phyloP scores from a whole-genome alignment of 306 rosid species.

The Malus orientalis region DNA sequence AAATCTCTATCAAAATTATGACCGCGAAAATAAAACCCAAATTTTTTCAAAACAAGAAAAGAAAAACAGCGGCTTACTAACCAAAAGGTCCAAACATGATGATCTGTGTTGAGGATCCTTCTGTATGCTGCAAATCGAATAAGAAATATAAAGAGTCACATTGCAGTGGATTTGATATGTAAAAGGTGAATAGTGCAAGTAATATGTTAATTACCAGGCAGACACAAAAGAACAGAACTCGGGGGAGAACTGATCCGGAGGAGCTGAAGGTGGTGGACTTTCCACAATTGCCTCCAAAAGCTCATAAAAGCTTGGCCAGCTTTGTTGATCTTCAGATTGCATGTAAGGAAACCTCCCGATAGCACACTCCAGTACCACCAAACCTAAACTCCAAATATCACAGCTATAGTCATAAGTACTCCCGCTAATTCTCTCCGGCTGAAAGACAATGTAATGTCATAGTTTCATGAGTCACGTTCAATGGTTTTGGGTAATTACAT shows the following conservation, averaged over 20 bases:
- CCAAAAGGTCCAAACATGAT: slow-evolving; percentile 89
- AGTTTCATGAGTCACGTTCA: background rate
- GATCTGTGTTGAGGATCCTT: slow-evolving; percentile 67
- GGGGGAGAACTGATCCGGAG: slow-evolving; percentile 89
- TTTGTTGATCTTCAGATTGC: slow-evolving; percentile 85
- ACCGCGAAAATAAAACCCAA: background rate
- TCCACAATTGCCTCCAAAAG: slow-evolving; percentile 83
- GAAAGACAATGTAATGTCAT: slow-evolving; percentile 21
- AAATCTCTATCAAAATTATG: slow-evolving; percentile 3
- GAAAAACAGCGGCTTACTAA: slow-evolving; percentile 25
- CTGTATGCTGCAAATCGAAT: slow-evolving; percentile 66
- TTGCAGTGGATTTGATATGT: background rate
- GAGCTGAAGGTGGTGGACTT: slow-evolving; percentile 93
- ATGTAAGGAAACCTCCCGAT: slow-evolving; percentile 90
- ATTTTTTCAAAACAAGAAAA: background rate
- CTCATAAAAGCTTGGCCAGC: slow-evolving; percentile 90
- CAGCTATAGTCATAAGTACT: slow-evolving; percentile 88
- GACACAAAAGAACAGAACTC: slow-evolving; percentile 93
- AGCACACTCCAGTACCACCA: slow-evolving; percentile 98
- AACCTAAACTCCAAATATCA: slow-evolving; percentile 94
- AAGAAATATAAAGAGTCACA: slow-evolving; percentile 9
- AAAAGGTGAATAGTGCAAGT: background rate
- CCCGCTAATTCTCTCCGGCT: slow-evolving; percentile 97
- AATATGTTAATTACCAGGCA: slow-evolving; percentile 54
- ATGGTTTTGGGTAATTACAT: background rate